These are phyloP conservation scores for Moesziomyces globuligerus DNA, from an alignment of 1,284 basidiomycete genomes.

Conservation along the genomic window DNA sequence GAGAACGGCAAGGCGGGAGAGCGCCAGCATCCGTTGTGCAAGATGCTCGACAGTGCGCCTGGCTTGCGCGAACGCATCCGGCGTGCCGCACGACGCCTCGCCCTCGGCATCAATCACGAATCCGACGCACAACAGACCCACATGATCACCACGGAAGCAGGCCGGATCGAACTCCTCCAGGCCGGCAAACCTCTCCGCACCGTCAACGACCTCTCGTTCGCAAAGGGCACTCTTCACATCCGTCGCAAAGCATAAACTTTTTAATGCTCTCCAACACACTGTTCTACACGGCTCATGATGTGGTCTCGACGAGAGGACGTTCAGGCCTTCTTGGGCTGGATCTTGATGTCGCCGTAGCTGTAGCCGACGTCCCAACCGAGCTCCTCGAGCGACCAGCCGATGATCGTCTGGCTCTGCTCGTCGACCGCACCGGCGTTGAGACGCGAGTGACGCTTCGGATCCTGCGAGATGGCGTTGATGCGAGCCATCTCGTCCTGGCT, in stretches of 20 bases:
- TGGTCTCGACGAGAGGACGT: not conserved
- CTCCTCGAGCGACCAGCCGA: conserved; percentile 52
- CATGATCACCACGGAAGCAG: conserved; percentile 12
- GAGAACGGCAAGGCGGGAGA: not conserved
- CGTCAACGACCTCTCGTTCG: conserved; percentile 36
- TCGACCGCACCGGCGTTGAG: conserved; percentile 28
- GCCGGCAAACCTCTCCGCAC: conserved; percentile 19
- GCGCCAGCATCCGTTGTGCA: conserved; percentile 18
- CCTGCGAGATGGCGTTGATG: conserved; percentile 45
- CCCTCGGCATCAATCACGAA: conserved; percentile 39
- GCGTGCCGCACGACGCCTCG: conserved; percentile 43
- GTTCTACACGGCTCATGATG: not conserved
- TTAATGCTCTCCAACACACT: too few relatives aligned
- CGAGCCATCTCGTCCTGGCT: conserved; percentile 73
- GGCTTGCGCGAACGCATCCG: conserved; percentile 36
- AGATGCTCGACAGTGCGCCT: conserved; percentile 31
- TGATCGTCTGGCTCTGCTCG: conserved; percentile 27
- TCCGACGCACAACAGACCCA: conserved; percentile 18
- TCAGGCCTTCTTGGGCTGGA: not conserved
- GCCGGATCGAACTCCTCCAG: conserved; percentile 17
- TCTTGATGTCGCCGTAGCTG: not conserved
- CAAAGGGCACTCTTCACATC: conserved; percentile 36
- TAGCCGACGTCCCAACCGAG: conserved; percentile 57
- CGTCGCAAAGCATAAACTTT: conserved; percentile 1
- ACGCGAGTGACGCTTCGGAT: conserved; percentile 43